Evolutionary conservation across 176 grass and related monocot genomes (phyloP).

Genomic region (Aegilops tauschii): DNA sequence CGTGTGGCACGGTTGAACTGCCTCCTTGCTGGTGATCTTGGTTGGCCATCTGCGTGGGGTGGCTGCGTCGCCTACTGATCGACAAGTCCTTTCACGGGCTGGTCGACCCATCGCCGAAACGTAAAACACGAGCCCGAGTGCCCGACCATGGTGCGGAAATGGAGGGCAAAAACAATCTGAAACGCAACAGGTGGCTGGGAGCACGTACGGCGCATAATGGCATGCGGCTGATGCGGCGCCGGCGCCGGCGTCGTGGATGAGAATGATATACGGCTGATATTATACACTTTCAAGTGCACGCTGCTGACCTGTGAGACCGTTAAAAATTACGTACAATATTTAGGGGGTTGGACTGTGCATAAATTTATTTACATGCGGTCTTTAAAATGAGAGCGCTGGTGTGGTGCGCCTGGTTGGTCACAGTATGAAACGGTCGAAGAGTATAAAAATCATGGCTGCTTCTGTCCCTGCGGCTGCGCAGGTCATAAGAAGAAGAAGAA

Average conservation of each 20-base stretch:
- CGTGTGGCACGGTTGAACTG: not conserved
- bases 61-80: not conserved
- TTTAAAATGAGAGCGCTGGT: not conserved
- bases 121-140: not conserved
- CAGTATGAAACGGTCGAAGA: not conserved
- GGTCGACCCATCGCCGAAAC: slow-evolving; percentile 20
- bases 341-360: not conserved
- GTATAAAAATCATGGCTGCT: not conserved
- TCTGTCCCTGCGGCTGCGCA: not conserved
- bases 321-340: not conserved
- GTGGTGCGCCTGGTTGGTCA: not conserved
- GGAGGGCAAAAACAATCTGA: not conserved
- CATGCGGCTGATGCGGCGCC: not conserved
- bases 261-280: not conserved
- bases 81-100: not conserved
- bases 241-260: not conserved
- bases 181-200: not conserved
- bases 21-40: not conserved
- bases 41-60: not conserved
- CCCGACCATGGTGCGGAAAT: not conserved
- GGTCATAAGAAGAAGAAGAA: not conserved
- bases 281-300: not conserved
- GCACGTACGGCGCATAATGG: not conserved
- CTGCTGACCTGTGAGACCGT: not conserved
- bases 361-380: not conserved